Percentiles rank a stretch among this genome's conserved stretches.
These are phyloP conservation scores for Komagataella ulmi DNA, from an alignment of 805 yeast genomes.

Conservation along the genomic window DNA sequence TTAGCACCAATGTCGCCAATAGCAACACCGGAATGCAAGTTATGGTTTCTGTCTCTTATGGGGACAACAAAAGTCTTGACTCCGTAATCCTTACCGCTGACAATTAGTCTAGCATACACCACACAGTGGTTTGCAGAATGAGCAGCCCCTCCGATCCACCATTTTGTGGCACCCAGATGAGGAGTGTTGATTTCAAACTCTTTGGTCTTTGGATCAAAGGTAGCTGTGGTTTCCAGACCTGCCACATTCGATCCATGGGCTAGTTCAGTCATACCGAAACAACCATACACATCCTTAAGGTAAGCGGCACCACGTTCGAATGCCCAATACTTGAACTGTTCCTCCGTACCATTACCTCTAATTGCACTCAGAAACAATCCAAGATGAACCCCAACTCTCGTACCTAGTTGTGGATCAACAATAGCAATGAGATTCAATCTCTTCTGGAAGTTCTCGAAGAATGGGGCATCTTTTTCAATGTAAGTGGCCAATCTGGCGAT, in stretches of 20 bases:
- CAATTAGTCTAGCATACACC: conserved; percentile 75
- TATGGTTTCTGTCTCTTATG: conserved; percentile 61
- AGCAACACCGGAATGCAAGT: conserved; percentile 64
- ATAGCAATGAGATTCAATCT: conserved; percentile 46
- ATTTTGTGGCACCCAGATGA: conserved; percentile 83
- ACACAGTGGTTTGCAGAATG: conserved; percentile 82
- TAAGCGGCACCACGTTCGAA: conserved; percentile 47
- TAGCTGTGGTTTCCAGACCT: conserved; percentile 85
- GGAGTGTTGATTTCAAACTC: conserved; percentile 77
- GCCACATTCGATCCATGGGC: conserved; percentile 95
- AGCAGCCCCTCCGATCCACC: conserved; percentile 99
- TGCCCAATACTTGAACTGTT: conserved; percentile 79
- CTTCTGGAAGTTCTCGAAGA: conserved; percentile 35
- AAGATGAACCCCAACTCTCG: conserved; percentile 79
- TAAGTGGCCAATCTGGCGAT: conserved; percentile 49
- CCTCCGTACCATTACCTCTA: conserved; percentile 78
- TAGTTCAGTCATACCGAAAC: conserved; percentile 88
- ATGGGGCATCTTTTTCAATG: conserved; percentile 30
- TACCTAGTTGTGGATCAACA: conserved; percentile 68
- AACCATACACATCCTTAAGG: conserved; percentile 61
- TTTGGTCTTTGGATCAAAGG: conserved; percentile 50
- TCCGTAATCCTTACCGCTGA: conserved; percentile 78
- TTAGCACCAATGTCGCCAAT: conserved; percentile 90
- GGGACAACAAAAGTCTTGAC: conserved; percentile 91
- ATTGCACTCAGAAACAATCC: conserved; percentile 76